A percentile compares a stretch with the other conserved stretches of the same genome.
phyloP scores from a whole-genome alignment of 108 stramenopile genomes.

The Tribonema minus region DNA sequence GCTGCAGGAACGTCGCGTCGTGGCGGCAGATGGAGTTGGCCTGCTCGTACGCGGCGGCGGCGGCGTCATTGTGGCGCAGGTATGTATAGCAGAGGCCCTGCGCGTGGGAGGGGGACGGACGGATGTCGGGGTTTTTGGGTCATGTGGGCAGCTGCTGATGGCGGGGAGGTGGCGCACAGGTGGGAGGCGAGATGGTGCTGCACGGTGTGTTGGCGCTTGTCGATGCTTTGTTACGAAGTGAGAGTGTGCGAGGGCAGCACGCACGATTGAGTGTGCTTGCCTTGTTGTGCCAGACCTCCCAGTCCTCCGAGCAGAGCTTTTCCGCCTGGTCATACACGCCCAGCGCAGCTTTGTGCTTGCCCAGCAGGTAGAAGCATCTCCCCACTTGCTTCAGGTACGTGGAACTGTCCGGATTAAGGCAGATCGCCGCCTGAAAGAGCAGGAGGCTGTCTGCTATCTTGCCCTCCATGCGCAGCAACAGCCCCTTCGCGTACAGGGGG shows the following conservation, averaged over 20 bases:
- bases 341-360: slow-evolving; percentile 58
- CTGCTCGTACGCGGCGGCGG: slow-evolving; percentile 51
- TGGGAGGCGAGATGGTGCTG: too few species aligned
- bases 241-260: too few species aligned
- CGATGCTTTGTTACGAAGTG: too few species aligned
- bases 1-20: slow-evolving; percentile 60
- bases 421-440: slow-evolving; percentile 64
- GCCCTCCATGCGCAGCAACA: slow-evolving; percentile 57
- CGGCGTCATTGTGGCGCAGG: slow-evolving; percentile 55
- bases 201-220: too few species aligned
- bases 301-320: slow-evolving; percentile 53
- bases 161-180: too few species aligned
- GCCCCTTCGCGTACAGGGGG: slow-evolving; percentile 56
- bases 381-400: slow-evolving; percentile 64
- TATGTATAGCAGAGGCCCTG: slow-evolving; percentile 56
- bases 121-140: too few species aligned
- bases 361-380: slow-evolving; percentile 54
- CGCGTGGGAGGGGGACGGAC: too few species aligned
- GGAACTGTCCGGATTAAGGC: slow-evolving; percentile 57
- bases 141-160: too few species aligned
- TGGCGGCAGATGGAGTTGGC: slow-evolving; percentile 60
- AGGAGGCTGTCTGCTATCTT: slow-evolving; percentile 53
- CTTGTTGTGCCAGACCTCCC: slow-evolving; percentile 62
- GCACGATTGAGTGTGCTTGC: too few species aligned
- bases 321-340: slow-evolving; percentile 61